Percentiles rank a stretch among this genome's conserved stretches.
Conservation (phyloP, 2,329 filamentous ascomycete genomes). For the Ophiostoma himal-ulmi region DNA sequence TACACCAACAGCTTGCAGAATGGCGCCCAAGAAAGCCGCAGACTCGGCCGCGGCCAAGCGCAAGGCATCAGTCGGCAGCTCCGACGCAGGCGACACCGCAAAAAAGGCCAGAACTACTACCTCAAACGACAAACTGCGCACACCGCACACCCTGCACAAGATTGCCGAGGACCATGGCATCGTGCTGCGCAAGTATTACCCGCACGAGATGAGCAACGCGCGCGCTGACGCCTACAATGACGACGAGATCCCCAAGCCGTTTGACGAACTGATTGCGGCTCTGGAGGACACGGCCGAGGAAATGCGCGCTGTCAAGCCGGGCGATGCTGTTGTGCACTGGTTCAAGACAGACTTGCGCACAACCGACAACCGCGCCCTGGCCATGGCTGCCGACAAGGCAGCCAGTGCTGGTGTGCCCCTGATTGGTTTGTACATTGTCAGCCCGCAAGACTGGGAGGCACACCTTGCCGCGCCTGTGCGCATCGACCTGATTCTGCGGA, state of each 20-base stretch:
- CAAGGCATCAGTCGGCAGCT: neutral
- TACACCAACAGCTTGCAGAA: neutral
- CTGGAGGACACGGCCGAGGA: constrained; percentile 58
- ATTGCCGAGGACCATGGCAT: constrained; percentile 53
- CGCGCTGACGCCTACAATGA: constrained; percentile 68
- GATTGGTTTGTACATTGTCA: constrained; percentile 71
- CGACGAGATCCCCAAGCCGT: constrained; percentile 64
- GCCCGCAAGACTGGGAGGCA: constrained; percentile 77
- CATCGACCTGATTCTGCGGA: constrained; percentile 76
- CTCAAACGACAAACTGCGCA: constrained; percentile 31
- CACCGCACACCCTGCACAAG: constrained; percentile 43
- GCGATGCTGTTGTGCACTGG: constrained; percentile 70
- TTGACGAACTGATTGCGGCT: constrained; percentile 59
- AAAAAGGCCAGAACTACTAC: constrained; percentile 6
- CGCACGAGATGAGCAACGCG: constrained; percentile 76
- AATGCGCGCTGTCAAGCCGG: constrained; percentile 44
- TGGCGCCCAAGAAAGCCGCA: neutral
- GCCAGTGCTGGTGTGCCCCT: constrained; percentile 50
- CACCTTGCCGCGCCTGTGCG: constrained; percentile 67
- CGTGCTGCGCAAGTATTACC: constrained; percentile 71
- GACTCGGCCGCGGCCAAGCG: constrained; percentile 1
- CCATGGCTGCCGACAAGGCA: constrained; percentile 55
- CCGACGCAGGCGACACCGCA: neutral
- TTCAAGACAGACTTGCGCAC: constrained; percentile 77
- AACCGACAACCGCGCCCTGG: constrained; percentile 66